phyloP scores from a whole-genome alignment of 1,284 basidiomycete species.

The Wallemia ichthyophaga region DNA sequence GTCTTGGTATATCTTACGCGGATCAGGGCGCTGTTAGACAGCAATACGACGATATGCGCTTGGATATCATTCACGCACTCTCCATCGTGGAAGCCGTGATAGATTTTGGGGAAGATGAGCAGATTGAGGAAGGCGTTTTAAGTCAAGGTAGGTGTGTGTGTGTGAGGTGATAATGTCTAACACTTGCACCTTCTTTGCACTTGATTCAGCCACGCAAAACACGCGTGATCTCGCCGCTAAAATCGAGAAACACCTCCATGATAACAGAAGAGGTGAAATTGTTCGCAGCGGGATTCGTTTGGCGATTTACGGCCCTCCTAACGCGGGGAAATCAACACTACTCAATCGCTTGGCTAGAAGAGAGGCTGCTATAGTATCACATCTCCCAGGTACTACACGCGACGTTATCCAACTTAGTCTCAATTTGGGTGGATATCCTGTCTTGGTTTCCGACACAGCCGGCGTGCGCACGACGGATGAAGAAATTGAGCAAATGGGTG shows the following conservation, averaged over 20 bases:
- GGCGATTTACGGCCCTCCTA: constrained; percentile 64
- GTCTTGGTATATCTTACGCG: background rate
- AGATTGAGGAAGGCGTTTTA: constrained; percentile 43
- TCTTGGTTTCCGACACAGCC: constrained; percentile 53
- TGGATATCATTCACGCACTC: constrained; percentile 33
- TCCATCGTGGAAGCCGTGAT: constrained; percentile 58
- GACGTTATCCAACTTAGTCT: constrained; percentile 53
- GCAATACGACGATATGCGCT: constrained; percentile 31
- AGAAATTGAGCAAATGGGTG: constrained; percentile 48
- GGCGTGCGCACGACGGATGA: constrained; percentile 42
- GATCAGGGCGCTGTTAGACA: constrained; percentile 28
- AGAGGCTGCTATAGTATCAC: constrained; percentile 62
- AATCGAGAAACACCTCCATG: constrained; percentile 23
- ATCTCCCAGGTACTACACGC: constrained; percentile 56
- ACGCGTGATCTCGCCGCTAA: background rate
- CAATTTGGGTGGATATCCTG: constrained; percentile 55
- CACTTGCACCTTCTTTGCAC: no score
- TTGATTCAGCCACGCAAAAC: background rate
- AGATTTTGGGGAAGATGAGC: constrained; percentile 67
- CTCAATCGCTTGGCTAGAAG: constrained; percentile 51
- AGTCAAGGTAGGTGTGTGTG: constrained; percentile 22
- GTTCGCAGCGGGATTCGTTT: constrained; percentile 47
- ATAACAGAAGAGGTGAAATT: constrained; percentile 45
- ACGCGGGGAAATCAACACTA: constrained; percentile 59
- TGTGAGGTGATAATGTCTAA: no score